Percentiles rank a stretch among this genome's conserved stretches.
These are phyloP conservation scores for Fonsecaea monophora DNA, from an alignment of 2,329 filamentous ascomycete genomes.

Conservation along the genomic window DNA sequence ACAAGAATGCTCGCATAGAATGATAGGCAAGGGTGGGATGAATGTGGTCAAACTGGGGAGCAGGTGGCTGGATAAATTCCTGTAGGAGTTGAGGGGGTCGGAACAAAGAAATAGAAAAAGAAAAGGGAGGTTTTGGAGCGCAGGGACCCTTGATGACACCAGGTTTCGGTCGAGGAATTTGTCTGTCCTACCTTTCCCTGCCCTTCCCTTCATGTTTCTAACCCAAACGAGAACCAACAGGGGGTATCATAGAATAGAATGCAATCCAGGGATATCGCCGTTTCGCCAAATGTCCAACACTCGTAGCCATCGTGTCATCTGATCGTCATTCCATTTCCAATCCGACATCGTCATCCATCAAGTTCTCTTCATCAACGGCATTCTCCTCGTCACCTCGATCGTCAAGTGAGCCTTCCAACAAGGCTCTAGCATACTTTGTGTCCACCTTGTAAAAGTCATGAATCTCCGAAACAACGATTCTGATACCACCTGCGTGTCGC, in stretches of 20 bases:
- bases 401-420: conserved; percentile 11
- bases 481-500: conserved; percentile 8
- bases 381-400: conserved; percentile 17
- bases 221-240: not conserved
- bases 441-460: conserved; percentile 29
- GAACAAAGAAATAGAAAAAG: not conserved
- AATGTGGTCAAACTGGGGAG: conserved; percentile 7
- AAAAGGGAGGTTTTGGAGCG: not conserved
- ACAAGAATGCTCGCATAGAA: conserved; percentile 27
- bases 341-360: conserved; percentile 12
- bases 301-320: not conserved
- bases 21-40: conserved; percentile 24
- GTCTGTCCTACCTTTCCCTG: not conserved
- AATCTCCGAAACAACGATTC: conserved; percentile 21
- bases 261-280: not conserved
- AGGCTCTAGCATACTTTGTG: conserved; percentile 26
- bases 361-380: conserved; percentile 24
- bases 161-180: conserved; percentile 20
- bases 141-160: not conserved
- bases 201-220: not conserved
- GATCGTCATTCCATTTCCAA: conserved; percentile 20
- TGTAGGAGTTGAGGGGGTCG: not conserved
- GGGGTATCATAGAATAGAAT: conserved; percentile 22
- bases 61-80: not conserved
- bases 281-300: not conserved